phyloP scores from a whole-genome alignment of 768 basidiomycete genomes.

The Boletus rubropictus region DNA sequence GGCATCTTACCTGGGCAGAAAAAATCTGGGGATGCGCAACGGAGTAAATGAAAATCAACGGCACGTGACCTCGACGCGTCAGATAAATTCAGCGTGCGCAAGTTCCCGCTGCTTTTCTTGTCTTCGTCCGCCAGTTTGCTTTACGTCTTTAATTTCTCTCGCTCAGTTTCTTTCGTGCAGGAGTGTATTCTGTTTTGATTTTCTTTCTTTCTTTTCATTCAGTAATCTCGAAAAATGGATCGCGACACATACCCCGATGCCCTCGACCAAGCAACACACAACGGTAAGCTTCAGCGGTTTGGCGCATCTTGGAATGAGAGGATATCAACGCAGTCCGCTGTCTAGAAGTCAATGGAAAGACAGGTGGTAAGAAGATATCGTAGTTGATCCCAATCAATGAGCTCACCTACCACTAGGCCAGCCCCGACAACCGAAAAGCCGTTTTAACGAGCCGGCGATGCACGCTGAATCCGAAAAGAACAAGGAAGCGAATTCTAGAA shows the following conservation, averaged over 20 bases:
- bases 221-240: conserved; percentile 19
- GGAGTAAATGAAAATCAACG: conserved; percentile 7
- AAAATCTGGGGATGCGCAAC: conserved; percentile 1
- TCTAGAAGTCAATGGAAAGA: conserved; percentile 2
- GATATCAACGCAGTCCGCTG: neutral
- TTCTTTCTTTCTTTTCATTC: conserved; percentile 13
- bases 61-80: conserved; percentile 28
- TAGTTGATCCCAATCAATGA: neutral
- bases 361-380: conserved; percentile 8
- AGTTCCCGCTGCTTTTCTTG: conserved; percentile 27
- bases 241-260: conserved; percentile 38
- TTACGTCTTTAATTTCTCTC: conserved; percentile 22
- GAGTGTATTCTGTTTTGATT: conserved; percentile 6
- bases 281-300: conserved; percentile 25
- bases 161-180: conserved; percentile 7
- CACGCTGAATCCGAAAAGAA: neutral
- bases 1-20: conserved; percentile 6
- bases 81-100: conserved; percentile 22
- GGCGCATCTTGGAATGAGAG: neutral
- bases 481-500: conserved; percentile 7
- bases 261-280: conserved; percentile 32
- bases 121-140: conserved; percentile 16
- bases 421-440: conserved; percentile 7
- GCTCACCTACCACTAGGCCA: conserved; percentile 12
- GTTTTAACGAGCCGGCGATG: conserved; percentile 1